Percentiles rank a stretch among this genome's conserved stretches.
These are phyloP conservation scores for Carpinus viminea DNA, from an alignment of 306 rosid species.

Conservation along the genomic window DNA sequence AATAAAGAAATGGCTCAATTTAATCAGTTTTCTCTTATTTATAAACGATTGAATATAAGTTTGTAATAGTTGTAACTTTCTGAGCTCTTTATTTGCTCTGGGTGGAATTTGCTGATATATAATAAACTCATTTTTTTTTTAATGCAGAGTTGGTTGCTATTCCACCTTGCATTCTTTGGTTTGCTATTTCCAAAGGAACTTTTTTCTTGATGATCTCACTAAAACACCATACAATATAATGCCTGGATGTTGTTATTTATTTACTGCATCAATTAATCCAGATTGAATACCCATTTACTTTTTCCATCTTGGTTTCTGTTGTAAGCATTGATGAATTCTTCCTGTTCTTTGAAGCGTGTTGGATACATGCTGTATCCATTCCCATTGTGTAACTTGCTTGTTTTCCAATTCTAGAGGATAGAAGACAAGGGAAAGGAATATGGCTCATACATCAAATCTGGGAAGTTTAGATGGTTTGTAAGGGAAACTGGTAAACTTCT, in stretches of 20 bases:
- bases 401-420: slow-evolving; percentile 60
- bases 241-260: background rate
- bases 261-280: background rate
- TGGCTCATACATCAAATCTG: slow-evolving; percentile 79
- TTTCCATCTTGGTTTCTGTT: background rate
- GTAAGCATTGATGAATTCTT: background rate
- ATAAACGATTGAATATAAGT: background rate
- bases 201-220: background rate
- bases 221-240: background rate
- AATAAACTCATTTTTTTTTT: background rate
- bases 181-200: background rate
- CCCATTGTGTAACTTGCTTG: slow-evolving; percentile 18
- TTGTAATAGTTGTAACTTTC: background rate
- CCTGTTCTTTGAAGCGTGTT: background rate
- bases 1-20: background rate
- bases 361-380: background rate
- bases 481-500: slow-evolving; percentile 82
- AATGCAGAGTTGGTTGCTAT: background rate
- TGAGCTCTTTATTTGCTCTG: background rate
- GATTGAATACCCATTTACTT: background rate
- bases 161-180: background rate
- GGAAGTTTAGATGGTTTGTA: slow-evolving; percentile 86
- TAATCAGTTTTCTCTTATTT: background rate
- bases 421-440: slow-evolving; percentile 92
- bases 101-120: background rate